Base-by-base conservation (phyloP, 192 early-diverging fungal species). In the Entomortierella beljakovae region DNA sequence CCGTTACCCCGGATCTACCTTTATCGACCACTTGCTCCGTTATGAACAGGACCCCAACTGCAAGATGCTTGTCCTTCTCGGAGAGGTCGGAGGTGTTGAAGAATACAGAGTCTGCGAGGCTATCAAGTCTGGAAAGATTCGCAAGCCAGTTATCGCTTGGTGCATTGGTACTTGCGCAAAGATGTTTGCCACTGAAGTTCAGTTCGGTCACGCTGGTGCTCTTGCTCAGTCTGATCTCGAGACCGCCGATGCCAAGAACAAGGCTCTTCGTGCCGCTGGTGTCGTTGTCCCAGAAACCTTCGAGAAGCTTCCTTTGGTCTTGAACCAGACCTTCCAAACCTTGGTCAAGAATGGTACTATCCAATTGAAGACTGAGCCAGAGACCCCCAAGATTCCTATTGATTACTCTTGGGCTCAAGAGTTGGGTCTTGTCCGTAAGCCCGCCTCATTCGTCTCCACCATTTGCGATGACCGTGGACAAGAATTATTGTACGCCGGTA, bases 371-470 rank as follows among this genome's bases (percentile, higher is more conserved):
- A 68, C 92, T 25, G 97, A 99, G 82, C 96, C 96, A 18, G 94
- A 96, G 80, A 83, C 90, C 34, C 97, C 97, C 70, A 98, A 98
- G 91, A 97, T 99, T 68, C 97, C 97, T 31, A 97, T 99, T 72
- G 97, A 99, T 87, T 99, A 99, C 82, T 91, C 95, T 20, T 99
- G 97, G 97, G 97, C 97, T 40, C 95, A 97, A 85, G 97, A 99
- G 88, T 88, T 99, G 38, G 97, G 97, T 16, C 90, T 99, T 56
- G 94, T 99, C 63, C 94, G 97, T 82, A 99, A 99, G 88, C 97
- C 97, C 29, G 95, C 97, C 8, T 93, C 92, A 65, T 99, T 99
- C 80, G 96, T 99, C 54, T 98, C 96, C 61, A 99, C 97, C 43
- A 99, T 99, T 81, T 95, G 92, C 81, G 97, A 99, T 86, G 97